Evolutionary conservation across 1,284 basidiomycete species (phyloP).

Genomic region (Moesziomyces antarcticus): DNA sequence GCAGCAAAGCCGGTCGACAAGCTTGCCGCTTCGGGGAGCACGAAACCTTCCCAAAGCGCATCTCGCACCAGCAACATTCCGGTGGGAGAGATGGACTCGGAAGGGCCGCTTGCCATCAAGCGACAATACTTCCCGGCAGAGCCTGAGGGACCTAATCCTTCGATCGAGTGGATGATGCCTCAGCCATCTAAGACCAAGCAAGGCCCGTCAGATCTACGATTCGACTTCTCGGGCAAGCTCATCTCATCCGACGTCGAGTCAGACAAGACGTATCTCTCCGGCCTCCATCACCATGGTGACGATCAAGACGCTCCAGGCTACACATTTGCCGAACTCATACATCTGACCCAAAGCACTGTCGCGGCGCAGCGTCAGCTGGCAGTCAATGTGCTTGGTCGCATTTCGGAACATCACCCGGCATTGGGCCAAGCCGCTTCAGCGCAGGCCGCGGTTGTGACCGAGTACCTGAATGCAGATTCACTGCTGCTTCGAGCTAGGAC

Average conservation of each 20-base stretch:
- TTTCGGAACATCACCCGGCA: slow-evolving; percentile 66
- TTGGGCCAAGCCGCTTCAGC: neutral
- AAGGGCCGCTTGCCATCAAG: slow-evolving; percentile 83
- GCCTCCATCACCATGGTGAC: slow-evolving; percentile 84
- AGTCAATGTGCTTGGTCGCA: slow-evolving; percentile 78
- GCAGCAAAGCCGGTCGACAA: slow-evolving; percentile 1
- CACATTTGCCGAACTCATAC: slow-evolving; percentile 85
- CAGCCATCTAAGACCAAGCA: neutral
- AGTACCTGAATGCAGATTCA: slow-evolving; percentile 19
- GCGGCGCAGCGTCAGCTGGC: slow-evolving; percentile 85
- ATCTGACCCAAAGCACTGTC: slow-evolving; percentile 83
- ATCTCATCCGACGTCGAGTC: slow-evolving; percentile 17
- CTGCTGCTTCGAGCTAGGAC: slow-evolving; percentile 24
- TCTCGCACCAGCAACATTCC: slow-evolving; percentile 7
- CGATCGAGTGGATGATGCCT: slow-evolving; percentile 59
- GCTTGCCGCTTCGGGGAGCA: slow-evolving; percentile 62
- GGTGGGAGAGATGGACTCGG: slow-evolving; percentile 73
- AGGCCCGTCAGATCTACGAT: slow-evolving; percentile 39
- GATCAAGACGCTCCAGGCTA: slow-evolving; percentile 87
- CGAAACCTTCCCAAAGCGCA: slow-evolving; percentile 66
- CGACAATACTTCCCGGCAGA: slow-evolving; percentile 82
- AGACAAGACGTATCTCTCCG: slow-evolving; percentile 68
- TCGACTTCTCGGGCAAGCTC: slow-evolving; percentile 56
- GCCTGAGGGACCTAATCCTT: slow-evolving; percentile 53
- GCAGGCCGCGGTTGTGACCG: neutral